These are phyloP conservation scores for Dryadomyces quercus-mongolicae DNA, from an alignment of 2,329 filamentous ascomycete genomes.

Conservation along the genomic window DNA sequence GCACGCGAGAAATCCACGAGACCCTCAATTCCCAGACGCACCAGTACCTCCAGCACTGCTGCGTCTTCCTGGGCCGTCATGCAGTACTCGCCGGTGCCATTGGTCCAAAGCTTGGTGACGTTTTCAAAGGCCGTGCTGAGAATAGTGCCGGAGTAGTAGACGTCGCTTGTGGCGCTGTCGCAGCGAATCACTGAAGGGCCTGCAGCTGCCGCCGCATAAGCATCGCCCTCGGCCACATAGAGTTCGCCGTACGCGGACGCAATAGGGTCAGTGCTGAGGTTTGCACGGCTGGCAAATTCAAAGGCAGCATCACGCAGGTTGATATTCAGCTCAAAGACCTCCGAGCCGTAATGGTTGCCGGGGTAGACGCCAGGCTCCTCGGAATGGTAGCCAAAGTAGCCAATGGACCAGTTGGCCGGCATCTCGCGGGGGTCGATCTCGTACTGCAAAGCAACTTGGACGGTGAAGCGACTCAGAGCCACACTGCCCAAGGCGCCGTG, in stretches of 20 bases:
- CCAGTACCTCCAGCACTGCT: slow-evolving; percentile 52
- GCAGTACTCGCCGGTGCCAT: slow-evolving; percentile 56
- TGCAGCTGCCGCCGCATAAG: slow-evolving; percentile 28
- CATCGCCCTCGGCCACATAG: slow-evolving; percentile 28
- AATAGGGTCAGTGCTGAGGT: slow-evolving; percentile 35
- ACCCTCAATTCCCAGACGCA: slow-evolving; percentile 44
- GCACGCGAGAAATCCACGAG: slow-evolving; percentile 54
- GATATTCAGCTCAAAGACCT: slow-evolving; percentile 56
- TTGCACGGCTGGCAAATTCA: slow-evolving; percentile 35
- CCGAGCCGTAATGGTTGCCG: slow-evolving; percentile 49
- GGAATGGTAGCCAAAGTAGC: slow-evolving; percentile 56
- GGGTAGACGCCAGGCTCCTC: slow-evolving; percentile 44
- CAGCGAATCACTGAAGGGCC: slow-evolving; percentile 48
- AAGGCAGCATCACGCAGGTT: slow-evolving; percentile 42
- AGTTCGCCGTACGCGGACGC: slow-evolving; percentile 40
- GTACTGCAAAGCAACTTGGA: slow-evolving; percentile 66
- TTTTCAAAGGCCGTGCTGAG: slow-evolving; percentile 50
- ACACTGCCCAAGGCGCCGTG: slow-evolving; percentile 53
- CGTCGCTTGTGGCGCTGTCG: slow-evolving; percentile 58
- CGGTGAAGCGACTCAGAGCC: slow-evolving; percentile 54
- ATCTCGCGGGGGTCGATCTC: slow-evolving; percentile 62
- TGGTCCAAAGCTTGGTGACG: slow-evolving; percentile 51
- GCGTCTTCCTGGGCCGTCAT: slow-evolving; percentile 64
- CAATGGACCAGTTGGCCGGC: slow-evolving; percentile 50
- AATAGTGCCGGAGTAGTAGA: slow-evolving; percentile 54